A percentile compares a stretch with the other conserved stretches of the same genome.
These are phyloP conservation scores for Diutina neorugosa DNA, from an alignment of 1,139 yeast genomes.

Conservation along the genomic window DNA sequence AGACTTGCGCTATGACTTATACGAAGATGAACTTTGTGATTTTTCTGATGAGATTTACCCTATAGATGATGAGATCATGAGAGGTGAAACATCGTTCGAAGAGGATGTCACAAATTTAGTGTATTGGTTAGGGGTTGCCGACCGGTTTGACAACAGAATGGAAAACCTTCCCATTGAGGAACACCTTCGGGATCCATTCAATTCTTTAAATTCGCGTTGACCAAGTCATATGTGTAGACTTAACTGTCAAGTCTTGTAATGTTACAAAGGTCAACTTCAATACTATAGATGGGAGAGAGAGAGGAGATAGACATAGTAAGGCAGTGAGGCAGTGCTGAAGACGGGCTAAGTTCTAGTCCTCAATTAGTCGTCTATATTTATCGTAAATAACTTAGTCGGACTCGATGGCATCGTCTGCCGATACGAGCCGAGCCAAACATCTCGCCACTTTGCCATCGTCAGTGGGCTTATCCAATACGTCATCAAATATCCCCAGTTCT, in stretches of 20 bases:
- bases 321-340: too few species aligned
- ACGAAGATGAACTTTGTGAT: not conserved
- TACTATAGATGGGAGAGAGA: too few species aligned
- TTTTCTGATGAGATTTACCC: not conserved
- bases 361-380: too few species aligned
- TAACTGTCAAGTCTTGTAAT: too few species aligned
- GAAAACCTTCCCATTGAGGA: not conserved
- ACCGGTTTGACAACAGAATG: not conserved
- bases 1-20: not conserved
- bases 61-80: not conserved
- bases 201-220: too few species aligned
- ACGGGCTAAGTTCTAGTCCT: too few species aligned
- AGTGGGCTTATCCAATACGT: slow-evolving; percentile 68
- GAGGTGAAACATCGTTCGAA: not conserved
- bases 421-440: slow-evolving; percentile 7
- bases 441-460: slow-evolving; percentile 13
- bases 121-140: not conserved
- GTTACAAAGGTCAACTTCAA: too few species aligned
- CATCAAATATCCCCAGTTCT: slow-evolving; percentile 48
- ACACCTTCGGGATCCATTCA: not conserved
- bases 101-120: not conserved
- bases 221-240: too few species aligned
- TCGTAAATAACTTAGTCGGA: slow-evolving; percentile 7
- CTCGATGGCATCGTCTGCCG: slow-evolving; percentile 8
- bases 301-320: too few species aligned